These are phyloP conservation scores for Fraxinus floribunda DNA, from an alignment of 305 asterid genomes.

Conservation along the genomic window DNA sequence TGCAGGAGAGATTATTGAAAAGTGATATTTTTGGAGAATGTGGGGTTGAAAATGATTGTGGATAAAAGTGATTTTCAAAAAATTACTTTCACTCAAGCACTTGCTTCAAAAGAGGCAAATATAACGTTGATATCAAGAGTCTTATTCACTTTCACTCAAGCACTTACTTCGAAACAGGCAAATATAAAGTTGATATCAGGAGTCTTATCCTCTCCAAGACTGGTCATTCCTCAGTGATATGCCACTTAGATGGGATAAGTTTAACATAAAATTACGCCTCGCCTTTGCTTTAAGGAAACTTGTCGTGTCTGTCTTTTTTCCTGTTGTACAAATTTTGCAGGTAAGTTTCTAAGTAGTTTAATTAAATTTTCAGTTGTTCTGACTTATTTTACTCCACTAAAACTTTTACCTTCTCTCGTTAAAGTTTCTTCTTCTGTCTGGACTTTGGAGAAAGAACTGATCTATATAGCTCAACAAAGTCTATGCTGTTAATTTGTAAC, in stretches of 20 bases:
- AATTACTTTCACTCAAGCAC: not conserved
- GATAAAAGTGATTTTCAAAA: too few species aligned
- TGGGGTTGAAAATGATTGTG: not conserved
- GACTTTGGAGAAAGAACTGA: not conserved
- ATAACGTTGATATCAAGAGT: too few species aligned
- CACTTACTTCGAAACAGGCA: not conserved
- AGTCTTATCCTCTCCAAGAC: not conserved
- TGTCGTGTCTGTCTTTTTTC: not conserved
- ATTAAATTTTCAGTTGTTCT: not conserved
- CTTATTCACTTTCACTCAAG: too few species aligned
- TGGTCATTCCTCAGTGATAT: not conserved
- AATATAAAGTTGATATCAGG: not conserved
- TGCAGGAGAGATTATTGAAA: not conserved
- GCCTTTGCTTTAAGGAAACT: not conserved
- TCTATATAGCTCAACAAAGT: not conserved
- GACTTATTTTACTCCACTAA: not conserved
- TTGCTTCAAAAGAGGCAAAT: too few species aligned
- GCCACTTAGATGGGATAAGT: not conserved
- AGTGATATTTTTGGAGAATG: not conserved
- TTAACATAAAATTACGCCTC: not conserved
- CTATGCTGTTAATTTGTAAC: not conserved
- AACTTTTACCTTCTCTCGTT: not conserved
- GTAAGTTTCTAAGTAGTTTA: not conserved
- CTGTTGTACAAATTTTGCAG: not conserved
- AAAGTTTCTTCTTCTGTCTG: not conserved